Conservation (phyloP, 75 land plant genomes). For the Pseudotsuga menziesii region DNA sequence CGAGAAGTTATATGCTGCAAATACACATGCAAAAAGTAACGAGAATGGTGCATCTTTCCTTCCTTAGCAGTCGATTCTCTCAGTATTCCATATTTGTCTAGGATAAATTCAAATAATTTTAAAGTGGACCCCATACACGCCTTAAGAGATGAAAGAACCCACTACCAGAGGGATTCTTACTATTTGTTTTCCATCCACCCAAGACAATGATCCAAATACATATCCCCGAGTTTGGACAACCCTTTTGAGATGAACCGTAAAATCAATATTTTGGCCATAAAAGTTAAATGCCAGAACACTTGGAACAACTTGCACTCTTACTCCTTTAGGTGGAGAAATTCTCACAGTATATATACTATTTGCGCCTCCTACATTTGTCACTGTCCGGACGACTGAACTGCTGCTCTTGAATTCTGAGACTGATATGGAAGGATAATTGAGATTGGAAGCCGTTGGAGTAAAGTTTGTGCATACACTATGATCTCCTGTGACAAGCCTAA, state of each 20-base stretch:
- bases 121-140: too few relatives aligned
- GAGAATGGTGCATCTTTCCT: too few relatives aligned
- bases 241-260: constrained; percentile 50
- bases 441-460: constrained; percentile 20
- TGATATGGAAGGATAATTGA: constrained; percentile 81
- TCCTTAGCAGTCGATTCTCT: too few relatives aligned
- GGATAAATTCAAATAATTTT: too few relatives aligned
- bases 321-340: constrained; percentile 54
- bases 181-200: constrained; percentile 23
- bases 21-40: too few relatives aligned
- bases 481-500: constrained; percentile 51
- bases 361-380: constrained; percentile 78
- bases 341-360: constrained; percentile 40
- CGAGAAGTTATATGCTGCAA: too few relatives aligned
- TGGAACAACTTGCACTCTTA: constrained; percentile 61
- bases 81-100: too few relatives aligned
- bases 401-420: constrained; percentile 37
- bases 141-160: too few relatives aligned
- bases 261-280: constrained; percentile 44
- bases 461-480: constrained; percentile 32
- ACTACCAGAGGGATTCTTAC: too few relatives aligned
- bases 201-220: constrained; percentile 64
- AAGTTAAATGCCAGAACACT: constrained; percentile 38
- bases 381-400: constrained; percentile 42
- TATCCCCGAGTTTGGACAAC: constrained; percentile 31